A percentile compares a stretch with the other conserved stretches of the same genome.
phyloP scores from a whole-genome alignment of 2,329 filamentous ascomycete species.

The Fusarium nygamai region DNA sequence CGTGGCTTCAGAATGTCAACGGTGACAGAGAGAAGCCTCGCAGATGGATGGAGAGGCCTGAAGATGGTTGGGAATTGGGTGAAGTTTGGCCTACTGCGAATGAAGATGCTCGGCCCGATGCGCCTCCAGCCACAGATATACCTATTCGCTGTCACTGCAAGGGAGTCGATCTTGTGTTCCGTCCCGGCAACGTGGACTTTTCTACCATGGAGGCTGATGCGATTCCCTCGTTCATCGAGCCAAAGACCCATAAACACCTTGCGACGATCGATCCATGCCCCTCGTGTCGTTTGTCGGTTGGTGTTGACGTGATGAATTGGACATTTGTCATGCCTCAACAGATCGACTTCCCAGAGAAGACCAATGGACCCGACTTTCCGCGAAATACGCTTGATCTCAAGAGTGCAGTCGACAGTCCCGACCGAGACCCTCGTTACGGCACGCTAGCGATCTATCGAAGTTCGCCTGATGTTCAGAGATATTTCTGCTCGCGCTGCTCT shows the following conservation, averaged over 20 bases:
- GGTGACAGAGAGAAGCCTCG: constrained; percentile 38
- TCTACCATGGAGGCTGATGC: constrained; percentile 30
- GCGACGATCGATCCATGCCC: constrained; percentile 57
- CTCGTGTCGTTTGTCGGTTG: constrained; percentile 56
- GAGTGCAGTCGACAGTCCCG: constrained; percentile 42
- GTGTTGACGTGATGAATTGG: constrained; percentile 58
- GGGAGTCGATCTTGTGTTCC: constrained; percentile 56
- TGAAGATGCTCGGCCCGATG: constrained; percentile 17
- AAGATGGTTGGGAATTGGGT: constrained; percentile 43
- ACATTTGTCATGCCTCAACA: constrained; percentile 54
- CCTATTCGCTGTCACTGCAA: constrained; percentile 57
- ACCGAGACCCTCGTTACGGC: constrained; percentile 51
- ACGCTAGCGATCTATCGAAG: constrained; percentile 56
- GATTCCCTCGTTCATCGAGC: constrained; percentile 56
- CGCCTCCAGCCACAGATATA: constrained; percentile 37
- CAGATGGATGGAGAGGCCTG: constrained; percentile 41
- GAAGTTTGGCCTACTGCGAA: constrained; percentile 44
- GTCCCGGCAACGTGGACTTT: constrained; percentile 44
- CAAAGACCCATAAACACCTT: constrained; percentile 52
- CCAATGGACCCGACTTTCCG: constrained; percentile 15
- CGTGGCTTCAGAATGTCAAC: constrained; percentile 55
- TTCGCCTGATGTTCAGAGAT: constrained; percentile 56
- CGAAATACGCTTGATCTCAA: constrained; percentile 43
- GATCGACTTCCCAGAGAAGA: constrained; percentile 45
- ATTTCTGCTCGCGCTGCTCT: constrained; percentile 60